Base-by-base conservation (phyloP, 2,329 filamentous ascomycete genomes). In the Delphinella strobiligena region DNA sequence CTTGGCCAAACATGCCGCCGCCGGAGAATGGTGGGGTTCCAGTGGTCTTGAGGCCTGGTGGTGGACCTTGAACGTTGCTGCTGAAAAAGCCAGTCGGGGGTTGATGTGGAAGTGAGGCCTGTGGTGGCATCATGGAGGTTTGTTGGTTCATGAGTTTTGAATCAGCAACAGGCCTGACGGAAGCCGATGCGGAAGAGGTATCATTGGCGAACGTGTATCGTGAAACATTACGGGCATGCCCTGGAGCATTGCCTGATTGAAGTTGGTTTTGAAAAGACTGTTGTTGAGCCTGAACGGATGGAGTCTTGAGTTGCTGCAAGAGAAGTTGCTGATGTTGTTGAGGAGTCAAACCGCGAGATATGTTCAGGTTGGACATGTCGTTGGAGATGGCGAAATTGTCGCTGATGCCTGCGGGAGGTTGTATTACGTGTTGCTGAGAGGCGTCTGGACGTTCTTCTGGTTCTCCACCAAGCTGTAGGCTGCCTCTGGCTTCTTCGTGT, bases 11-110 rank as follows among this genome's bases (percentile, higher is more conserved):
- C 75, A 95, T 91, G 48, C 78, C 75, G 40, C 75, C 78, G 37
- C 78, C 77, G 48, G 71, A 77, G 51, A 84, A 87, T 12, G 91
- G 89, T 42, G 91, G 89, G 14, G 89, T 96, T 31, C 87, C 86
- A 2, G 88, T 88, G 16, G 89, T 93, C 65, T 98, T 98, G 19
- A 98, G 70, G 8, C 91, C 91, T 1, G 91, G 93, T 44, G 91
- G 91, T 19, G 93, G 91, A 3, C 88, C 89, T 53, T 93, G 86
- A 54, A 95, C 86, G 8, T 84, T 84, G 39, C 78, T 80, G 35
- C 80, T 75, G 59, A 91, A 95, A 57, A 86, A 91, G 47, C 71
- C 75, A 48, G 71, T 61, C 37, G 73, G 57, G 35, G 63, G 53
- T 48, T 70, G 65, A 51, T 74, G 71, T 50, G 75, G 55, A 51